phyloP scores from a whole-genome alignment of 768 basidiomycete genomes.

The Collybiopsis confluens region DNA sequence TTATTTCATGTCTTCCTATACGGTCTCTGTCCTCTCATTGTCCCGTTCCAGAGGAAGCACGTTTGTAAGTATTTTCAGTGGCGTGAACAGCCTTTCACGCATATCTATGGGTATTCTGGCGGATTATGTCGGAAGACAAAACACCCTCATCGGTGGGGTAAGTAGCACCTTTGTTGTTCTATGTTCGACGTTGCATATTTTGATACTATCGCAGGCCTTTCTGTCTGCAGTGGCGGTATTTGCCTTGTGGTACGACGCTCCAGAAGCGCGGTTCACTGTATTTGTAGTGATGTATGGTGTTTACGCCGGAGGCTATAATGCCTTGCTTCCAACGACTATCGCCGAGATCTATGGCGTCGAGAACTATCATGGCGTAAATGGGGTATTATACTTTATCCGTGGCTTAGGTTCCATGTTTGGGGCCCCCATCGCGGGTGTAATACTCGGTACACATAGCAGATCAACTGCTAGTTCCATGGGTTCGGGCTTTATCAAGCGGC shows the following conservation, averaged over 20 bases:
- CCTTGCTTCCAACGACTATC: constrained; percentile 38
- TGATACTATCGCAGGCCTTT: constrained; percentile 32
- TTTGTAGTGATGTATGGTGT: constrained; percentile 39
- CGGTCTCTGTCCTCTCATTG: constrained; percentile 32
- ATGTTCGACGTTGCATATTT: too few relatives aligned
- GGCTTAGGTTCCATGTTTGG: constrained; percentile 37
- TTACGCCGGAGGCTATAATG: constrained; percentile 41
- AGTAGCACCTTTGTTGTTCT: constrained; percentile 27
- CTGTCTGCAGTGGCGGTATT: constrained; percentile 35
- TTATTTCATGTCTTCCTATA: constrained; percentile 40
- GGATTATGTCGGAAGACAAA: constrained; percentile 38
- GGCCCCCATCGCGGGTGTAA: constrained; percentile 37
- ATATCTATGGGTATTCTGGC: constrained; percentile 37
- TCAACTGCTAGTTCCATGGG: constrained; percentile 3
- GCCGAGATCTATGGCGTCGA: constrained; percentile 39
- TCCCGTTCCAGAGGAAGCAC: constrained; percentile 31
- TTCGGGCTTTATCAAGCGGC: constrained; percentile 16
- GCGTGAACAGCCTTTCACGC: constrained; percentile 37
- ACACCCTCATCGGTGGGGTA: constrained; percentile 27
- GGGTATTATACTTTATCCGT: constrained; percentile 37
- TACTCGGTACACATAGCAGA: constrained; percentile 30
- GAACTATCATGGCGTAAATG: constrained; percentile 38
- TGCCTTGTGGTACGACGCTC: constrained; percentile 37
- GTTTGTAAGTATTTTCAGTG: constrained; percentile 38
- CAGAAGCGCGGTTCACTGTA: constrained; percentile 31